Evolutionary conservation across 2,329 filamentous ascomycete genomes (phyloP), one percentile per base, ranked within the genome.

Genomic region (Calcarisporium arbuscula): DNA sequence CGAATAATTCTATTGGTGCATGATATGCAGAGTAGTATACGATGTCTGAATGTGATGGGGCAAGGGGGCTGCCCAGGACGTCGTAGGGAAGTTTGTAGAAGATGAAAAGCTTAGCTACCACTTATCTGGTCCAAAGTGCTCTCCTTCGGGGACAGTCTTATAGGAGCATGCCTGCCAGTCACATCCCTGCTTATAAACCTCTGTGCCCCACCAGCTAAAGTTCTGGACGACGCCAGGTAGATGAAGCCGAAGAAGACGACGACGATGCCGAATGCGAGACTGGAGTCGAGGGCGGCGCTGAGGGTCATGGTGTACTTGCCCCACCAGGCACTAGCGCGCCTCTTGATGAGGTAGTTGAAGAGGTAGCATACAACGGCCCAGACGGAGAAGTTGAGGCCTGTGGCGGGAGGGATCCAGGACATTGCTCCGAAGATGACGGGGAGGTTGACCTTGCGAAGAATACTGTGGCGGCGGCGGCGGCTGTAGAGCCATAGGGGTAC

Each of bases 281-380:
- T 85, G 1, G 82, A 88, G 54, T 94, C 87, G 36, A 94, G 68
- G 2, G 85, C 87, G 0, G 86, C 86, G 38, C 81, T 86, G 34
- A 94, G 66, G 5, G 85, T 89, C 85, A 94, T 92, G 26, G 85
- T 90, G 57, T 94, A 94, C 60, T 94, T 92, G 30, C 77, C 78
- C 87, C 87, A 94, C 87, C 87, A 94, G 2, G 76, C 79, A 19
- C 68, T 69, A 18, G 77, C 81, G 16, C 81, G 69, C 22, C 75
- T 75, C 53, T 80, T 78, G 50, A 94, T 72, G 40, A 82, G 58
- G 54, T 82, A 80, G 56, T 94, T 94, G 69, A 94, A 94, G 28
- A 86, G 47, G 57, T 82, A 94, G 62, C 85, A 92, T 11, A 94
- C 84, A 7, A 92, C 62, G 0, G 81, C 84, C 85, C 87, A 94